A percentile compares a stretch with the other conserved stretches of the same genome.
Conservation (phyloP, 1,284 basidiomycete species). For the Boletus semigastroideus region DNA sequence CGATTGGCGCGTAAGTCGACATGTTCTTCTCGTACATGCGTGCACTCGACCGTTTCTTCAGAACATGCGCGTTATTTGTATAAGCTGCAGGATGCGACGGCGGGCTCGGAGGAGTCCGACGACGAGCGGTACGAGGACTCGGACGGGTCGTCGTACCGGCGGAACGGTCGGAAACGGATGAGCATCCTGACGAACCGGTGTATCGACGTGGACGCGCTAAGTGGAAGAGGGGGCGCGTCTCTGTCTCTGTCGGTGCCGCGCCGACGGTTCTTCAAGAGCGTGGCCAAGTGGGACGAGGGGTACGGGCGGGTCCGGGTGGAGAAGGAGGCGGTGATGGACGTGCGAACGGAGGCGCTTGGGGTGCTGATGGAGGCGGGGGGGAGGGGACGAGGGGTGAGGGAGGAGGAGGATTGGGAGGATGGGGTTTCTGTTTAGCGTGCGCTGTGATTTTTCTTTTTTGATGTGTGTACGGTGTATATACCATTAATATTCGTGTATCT, state of each 20-base stretch:
- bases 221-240: conserved; percentile 11
- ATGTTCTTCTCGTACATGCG: too few relatives aligned
- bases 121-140: conserved; percentile 58
- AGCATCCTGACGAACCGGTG: conserved; percentile 63
- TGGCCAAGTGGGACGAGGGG: conserved; percentile 40
- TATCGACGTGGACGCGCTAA: conserved; percentile 38
- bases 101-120: conserved; percentile 45
- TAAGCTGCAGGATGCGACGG: conserved; percentile 53
- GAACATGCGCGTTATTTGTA: conserved; percentile 67
- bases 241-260: conserved; percentile 11
- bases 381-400: too few relatives aligned
- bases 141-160: conserved; percentile 39
- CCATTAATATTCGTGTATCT: conserved; percentile 8
- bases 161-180: conserved; percentile 53
- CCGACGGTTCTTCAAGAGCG: conserved; percentile 60
- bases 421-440: conserved; percentile 12
- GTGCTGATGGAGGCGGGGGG: conserved; percentile 30
- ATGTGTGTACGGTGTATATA: neutral
- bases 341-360: conserved; percentile 14
- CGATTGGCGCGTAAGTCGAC: conserved; percentile 61
- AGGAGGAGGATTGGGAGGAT: conserved; percentile 36
- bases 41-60: too few relatives aligned
- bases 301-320: conserved; percentile 28
- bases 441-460: neutral
- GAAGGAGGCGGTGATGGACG: conserved; percentile 23